Percentiles rank a stretch among this genome's conserved stretches.
Conservation (phyloP, 257 asterid genomes). For the Solanum virginianum region DNA sequence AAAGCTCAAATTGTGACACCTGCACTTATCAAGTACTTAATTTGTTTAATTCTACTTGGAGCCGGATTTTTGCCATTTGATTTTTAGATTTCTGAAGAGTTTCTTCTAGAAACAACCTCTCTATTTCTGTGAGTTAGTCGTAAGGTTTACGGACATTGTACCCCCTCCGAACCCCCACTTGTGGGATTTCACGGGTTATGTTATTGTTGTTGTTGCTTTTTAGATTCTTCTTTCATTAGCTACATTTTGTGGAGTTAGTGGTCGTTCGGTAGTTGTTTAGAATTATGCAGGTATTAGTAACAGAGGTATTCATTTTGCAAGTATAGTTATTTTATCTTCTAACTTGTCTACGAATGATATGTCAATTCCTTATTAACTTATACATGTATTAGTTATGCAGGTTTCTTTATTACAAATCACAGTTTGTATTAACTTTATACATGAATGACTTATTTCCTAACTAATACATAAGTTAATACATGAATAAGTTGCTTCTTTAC, state of each 20-base stretch:
- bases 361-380: neutral
- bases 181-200: too few relatives aligned
- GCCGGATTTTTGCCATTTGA: neutral
- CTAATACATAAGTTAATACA: neutral
- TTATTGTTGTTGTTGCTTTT: neutral
- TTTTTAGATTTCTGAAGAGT: neutral
- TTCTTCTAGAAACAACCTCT: too few relatives aligned
- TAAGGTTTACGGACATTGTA: too few relatives aligned
- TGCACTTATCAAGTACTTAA: slow-evolving; percentile 47
- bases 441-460: neutral
- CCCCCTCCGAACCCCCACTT: too few relatives aligned
- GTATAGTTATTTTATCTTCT: neutral
- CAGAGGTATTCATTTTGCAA: too few relatives aligned
- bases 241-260: neutral
- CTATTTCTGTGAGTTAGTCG: too few relatives aligned
- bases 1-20: slow-evolving; percentile 79
- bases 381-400: neutral
- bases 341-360: too few relatives aligned
- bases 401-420: neutral
- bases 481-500: neutral
- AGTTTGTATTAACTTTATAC: too few relatives aligned
- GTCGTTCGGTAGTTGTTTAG: neutral
- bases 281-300: too few relatives aligned
- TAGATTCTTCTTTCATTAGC: neutral
- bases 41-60: neutral